Percentiles rank a stretch among this genome's conserved stretches.
Evolutionary conservation across 2,329 filamentous ascomycete genomes (phyloP).

Genomic region (Trichoderma asperellum): DNA sequence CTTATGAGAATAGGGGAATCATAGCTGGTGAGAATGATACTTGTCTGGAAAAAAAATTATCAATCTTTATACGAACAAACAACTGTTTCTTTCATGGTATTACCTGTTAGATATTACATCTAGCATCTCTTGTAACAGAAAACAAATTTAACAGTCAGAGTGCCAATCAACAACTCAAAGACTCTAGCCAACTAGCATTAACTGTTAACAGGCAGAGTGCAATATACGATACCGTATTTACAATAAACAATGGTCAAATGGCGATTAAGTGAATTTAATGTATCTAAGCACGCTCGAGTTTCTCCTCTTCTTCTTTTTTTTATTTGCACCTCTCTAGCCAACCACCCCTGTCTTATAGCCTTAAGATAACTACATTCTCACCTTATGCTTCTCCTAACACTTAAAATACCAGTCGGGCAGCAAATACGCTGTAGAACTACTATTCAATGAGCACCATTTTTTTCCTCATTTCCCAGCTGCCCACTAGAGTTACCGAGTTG

Average conservation of each 20-base stretch:
- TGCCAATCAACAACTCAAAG: background rate
- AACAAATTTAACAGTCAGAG: background rate
- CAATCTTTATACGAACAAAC: fast-evolving
- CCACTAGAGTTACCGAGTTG: background rate
- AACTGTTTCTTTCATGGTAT: background rate
- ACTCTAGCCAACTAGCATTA: background rate
- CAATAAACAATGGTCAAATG: background rate
- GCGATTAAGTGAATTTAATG: background rate
- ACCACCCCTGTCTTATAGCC: background rate
- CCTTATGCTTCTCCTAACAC: background rate
- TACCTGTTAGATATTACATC: background rate
- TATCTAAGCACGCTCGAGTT: background rate
- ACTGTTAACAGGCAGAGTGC: background rate
- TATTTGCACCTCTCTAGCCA: background rate
- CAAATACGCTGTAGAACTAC: background rate
- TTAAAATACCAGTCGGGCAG: background rate
- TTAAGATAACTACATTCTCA: background rate
- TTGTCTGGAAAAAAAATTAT: too few relatives aligned
- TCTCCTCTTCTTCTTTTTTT: background rate
- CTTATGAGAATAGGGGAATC: background rate
- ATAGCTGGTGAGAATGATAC: background rate
- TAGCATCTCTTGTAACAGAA: background rate
- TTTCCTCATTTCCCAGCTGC: too few relatives aligned
- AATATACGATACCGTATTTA: background rate
- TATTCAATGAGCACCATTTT: background rate